Evolutionary conservation across 495 filamentous ascomycete genomes (phyloP), one percentile per base, ranked within the genome.

Genomic region (Penicillium cataractarum): DNA sequence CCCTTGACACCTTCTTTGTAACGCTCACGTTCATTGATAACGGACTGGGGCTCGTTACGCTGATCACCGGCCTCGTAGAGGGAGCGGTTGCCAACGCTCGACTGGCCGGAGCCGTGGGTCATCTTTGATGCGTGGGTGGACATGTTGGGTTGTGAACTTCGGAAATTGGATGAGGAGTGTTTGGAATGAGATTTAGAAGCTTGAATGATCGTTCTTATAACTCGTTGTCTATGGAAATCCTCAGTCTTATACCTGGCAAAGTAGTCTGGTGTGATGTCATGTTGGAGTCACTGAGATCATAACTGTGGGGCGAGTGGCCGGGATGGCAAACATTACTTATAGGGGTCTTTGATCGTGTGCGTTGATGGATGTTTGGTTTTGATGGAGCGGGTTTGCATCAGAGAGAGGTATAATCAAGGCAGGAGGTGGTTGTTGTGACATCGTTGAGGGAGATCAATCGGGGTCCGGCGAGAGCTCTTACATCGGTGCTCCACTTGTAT

Each of bases 21-120:
- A 49, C 87, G 77, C 44, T 83, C 74, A 3, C 71, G 74, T 24
- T 84, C 73, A 35, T 82, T 72, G 46, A 82, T 64, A 65, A 88
- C 89, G 13, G 84, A 80, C 62, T 82, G 61, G 61, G 87, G 85
- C 31, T 69, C 68, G 72, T 86, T 93, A 65, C 84, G 83, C 81
- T 92, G 90, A 74, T 94, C 91, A 58, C 87, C 88, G 35, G 80
- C 84, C 67, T 86, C 86, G 75, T 89, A 90, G 66, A 88, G 63
- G 50, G 66, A 58, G 27, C 67, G 51, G 62, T 64, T 62, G 61
- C 87, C 87, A 69, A 89, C 85, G 69, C 73, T 82, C 37, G 85
- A 86, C 44, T 69, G 70, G 60, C 71, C 77, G 32, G 71, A 63
- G 35, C 64, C 64, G 58, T 67, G 62, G 44, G 27, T 35, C 24